Conservation (phyloP, 1,284 basidiomycete genomes). For the Somion occarium region DNA sequence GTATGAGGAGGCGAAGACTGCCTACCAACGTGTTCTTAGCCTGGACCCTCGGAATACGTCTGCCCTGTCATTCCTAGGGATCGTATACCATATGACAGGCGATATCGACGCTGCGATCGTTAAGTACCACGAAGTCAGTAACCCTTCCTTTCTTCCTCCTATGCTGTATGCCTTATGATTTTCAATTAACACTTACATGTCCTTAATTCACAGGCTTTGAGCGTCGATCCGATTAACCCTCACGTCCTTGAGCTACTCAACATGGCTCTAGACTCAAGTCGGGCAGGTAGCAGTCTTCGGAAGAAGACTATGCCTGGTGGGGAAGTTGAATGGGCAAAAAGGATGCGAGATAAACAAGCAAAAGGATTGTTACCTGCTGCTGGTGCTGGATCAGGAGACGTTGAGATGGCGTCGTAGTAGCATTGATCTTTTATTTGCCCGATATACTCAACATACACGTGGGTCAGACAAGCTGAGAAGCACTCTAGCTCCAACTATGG, state of each 20-base stretch:
- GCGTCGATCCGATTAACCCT: slow-evolving; percentile 82
- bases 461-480: no score
- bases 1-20: slow-evolving; percentile 61
- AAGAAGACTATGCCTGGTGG: slow-evolving; percentile 22
- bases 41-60: slow-evolving; percentile 76
- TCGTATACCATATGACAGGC: slow-evolving; percentile 74
- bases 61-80: slow-evolving; percentile 80
- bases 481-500: no score
- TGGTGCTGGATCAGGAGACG: background rate
- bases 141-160: background rate
- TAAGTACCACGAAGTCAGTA: slow-evolving; percentile 76
- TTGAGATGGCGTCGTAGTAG: background rate
- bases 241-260: slow-evolving; percentile 84
- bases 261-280: slow-evolving; percentile 59
- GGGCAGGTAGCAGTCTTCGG: slow-evolving; percentile 6
- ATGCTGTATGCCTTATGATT: background rate
- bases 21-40: slow-evolving; percentile 75
- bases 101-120: slow-evolving; percentile 77
- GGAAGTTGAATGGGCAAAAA: slow-evolving; percentile 24
- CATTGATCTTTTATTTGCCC: no score
- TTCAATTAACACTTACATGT: background rate
- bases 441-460: background rate
- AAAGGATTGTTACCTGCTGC: slow-evolving; percentile 5
- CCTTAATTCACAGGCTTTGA: slow-evolving; percentile 71
- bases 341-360: slow-evolving; percentile 28